phyloP scores from a whole-genome alignment of 768 basidiomycete genomes.

The Panus rudis region DNA sequence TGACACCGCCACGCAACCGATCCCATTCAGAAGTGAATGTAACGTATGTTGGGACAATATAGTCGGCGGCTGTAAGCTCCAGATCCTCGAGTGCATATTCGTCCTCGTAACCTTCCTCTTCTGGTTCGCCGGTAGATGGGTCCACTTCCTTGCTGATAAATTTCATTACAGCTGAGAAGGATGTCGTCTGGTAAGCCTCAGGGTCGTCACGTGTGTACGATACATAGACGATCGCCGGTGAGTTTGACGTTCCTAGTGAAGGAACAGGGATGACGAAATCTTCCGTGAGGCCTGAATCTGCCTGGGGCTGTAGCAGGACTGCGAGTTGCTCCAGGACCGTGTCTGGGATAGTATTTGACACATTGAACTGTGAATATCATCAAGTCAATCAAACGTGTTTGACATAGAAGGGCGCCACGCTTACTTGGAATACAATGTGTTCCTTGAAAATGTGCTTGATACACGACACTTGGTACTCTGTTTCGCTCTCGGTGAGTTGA shows the following conservation, averaged over 20 bases:
- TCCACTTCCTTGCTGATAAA: conserved; percentile 98
- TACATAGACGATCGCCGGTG: conserved; percentile 86
- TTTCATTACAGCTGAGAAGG: conserved; percentile 87
- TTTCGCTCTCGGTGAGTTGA: conserved; percentile 92
- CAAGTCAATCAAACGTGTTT: background rate
- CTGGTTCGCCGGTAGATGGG: conserved; percentile 89
- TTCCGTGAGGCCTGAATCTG: conserved; percentile 73
- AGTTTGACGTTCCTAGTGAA: conserved; percentile 58
- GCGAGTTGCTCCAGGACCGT: conserved; percentile 93
- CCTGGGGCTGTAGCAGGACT: conserved; percentile 82
- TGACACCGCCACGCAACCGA: conserved; percentile 68
- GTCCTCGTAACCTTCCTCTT: conserved; percentile 98
- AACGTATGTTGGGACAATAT: conserved; percentile 90
- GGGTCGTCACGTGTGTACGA: conserved; percentile 85
- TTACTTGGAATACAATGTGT: conserved; percentile 93
- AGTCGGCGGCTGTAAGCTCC: conserved; percentile 90
- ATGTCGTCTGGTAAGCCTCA: conserved; percentile 68
- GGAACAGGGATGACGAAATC: conserved; percentile 90
- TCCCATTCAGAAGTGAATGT: conserved; percentile 97
- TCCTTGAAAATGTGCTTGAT: conserved; percentile 97
- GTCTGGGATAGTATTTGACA: conserved; percentile 93
- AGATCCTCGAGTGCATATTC: conserved; percentile 97
- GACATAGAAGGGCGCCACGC: conserved; percentile 14
- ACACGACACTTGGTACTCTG: conserved; percentile 94
- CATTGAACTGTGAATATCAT: conserved; percentile 68